A percentile compares a stretch with the other conserved stretches of the same genome.
Evolutionary conservation across 495 filamentous ascomycete genomes (phyloP).

Genomic region (Hypoxylon crocopeplum): DNA sequence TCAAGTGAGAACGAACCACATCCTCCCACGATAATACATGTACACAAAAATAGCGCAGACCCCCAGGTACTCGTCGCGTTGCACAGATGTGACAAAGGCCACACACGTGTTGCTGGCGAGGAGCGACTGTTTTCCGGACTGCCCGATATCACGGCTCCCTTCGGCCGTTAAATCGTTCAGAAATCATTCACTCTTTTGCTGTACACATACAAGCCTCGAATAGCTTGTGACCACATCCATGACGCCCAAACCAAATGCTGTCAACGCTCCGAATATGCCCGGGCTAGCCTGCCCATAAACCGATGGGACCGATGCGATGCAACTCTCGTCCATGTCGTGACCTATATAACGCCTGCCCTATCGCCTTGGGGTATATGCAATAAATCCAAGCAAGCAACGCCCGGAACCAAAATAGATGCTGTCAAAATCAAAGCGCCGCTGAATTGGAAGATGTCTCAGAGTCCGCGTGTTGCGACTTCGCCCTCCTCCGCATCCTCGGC

Average conservation of each 20-base stretch:
- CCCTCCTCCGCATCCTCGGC: constrained; percentile 52
- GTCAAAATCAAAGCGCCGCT: constrained; percentile 19
- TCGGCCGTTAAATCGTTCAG: background rate
- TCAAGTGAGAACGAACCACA: background rate
- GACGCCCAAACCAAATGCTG: constrained; percentile 27
- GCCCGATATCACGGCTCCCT: background rate
- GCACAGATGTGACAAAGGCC: background rate
- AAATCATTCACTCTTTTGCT: background rate
- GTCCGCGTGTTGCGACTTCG: constrained; percentile 28
- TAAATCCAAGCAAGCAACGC: constrained; percentile 8
- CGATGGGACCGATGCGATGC: constrained; percentile 15
- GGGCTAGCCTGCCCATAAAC: background rate
- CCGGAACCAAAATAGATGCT: background rate
- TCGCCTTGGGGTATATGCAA: constrained; percentile 28
- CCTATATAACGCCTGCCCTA: constrained; percentile 19
- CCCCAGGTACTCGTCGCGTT: background rate
- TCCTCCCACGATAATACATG: background rate
- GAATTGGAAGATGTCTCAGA: constrained; percentile 23
- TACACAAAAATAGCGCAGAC: constrained; percentile 3
- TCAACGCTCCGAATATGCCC: constrained; percentile 6
- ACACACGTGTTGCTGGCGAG: background rate
- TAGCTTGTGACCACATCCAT: background rate
- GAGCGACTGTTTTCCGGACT: background rate
- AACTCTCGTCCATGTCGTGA: constrained; percentile 4
- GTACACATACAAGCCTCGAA: background rate